Conservation (phyloP, 2,329 filamentous ascomycete genomes). For the Aspergillus sp. region DNA sequence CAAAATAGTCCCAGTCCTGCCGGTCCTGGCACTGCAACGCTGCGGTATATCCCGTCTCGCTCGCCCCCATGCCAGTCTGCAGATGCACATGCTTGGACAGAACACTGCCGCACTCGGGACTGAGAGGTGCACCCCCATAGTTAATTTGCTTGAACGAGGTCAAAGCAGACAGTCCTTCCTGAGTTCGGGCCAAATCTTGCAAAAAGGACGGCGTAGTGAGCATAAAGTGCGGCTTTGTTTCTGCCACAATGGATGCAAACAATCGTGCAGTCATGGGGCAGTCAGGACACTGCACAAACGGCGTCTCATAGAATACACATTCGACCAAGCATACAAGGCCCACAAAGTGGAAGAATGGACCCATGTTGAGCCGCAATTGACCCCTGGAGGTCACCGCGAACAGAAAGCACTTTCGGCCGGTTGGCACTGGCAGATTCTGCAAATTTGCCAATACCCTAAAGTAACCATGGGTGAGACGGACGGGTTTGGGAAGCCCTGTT, state of each 20-base stretch:
- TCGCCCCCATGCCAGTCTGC: background rate
- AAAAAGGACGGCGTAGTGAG: background rate
- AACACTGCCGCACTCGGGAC: background rate
- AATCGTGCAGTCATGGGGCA: constrained; percentile 29
- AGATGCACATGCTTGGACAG: background rate
- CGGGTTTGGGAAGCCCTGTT: background rate
- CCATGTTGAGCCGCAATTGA: constrained; percentile 12
- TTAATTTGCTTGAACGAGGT: background rate
- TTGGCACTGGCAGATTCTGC: background rate
- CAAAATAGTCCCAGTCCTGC: constrained; percentile 18
- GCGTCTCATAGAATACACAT: constrained; percentile 90
- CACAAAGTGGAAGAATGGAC: constrained; percentile 10
- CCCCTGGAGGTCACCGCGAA: background rate
- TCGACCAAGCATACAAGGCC: constrained; percentile 57
- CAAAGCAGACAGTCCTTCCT: background rate
- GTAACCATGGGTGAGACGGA: background rate
- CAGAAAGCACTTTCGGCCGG: background rate
- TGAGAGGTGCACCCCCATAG: background rate
- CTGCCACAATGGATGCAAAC: background rate
- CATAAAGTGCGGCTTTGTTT: background rate
- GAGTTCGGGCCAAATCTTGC: background rate
- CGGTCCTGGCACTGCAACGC: constrained; percentile 10
- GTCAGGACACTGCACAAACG: constrained; percentile 93
- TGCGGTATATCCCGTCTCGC: constrained; percentile 8
- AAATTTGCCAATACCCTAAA: background rate